Conservation (phyloP, 495 filamentous ascomycete genomes). For the Amphirosellinia nigrospora region DNA sequence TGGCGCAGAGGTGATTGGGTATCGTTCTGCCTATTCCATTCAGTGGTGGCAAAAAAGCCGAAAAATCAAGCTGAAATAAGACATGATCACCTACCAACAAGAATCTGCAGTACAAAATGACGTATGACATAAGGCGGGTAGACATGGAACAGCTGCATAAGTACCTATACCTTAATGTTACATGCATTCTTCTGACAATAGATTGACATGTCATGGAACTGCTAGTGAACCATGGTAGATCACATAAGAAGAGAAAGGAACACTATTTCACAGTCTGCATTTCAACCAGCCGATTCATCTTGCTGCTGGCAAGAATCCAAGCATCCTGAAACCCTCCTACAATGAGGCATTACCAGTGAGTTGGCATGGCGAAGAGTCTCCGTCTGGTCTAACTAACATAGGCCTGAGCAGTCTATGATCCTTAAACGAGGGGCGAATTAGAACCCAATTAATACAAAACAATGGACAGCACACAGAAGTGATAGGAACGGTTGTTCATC, state of each 20-base stretch:
- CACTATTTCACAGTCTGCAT: no score
- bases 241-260: no score
- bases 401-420: no score
- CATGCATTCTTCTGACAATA: background rate
- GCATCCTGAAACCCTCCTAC: background rate
- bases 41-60: constrained; percentile 3
- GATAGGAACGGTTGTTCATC: background rate
- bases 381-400: no score
- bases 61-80: background rate
- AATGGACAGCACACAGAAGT: background rate
- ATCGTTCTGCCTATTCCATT: background rate
- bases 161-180: background rate
- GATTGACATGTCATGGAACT: background rate
- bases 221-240: background rate
- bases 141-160: background rate
- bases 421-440: background rate
- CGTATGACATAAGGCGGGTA: background rate
- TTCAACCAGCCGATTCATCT: background rate
- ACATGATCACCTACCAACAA: constrained; percentile 8
- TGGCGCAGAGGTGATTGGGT: background rate
- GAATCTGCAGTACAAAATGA: background rate
- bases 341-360: background rate
- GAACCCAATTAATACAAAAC: background rate
- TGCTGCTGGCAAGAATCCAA: background rate
- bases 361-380: background rate